A percentile compares a stretch with the other conserved stretches of the same genome.
Evolutionary conservation across 1,139 yeast genomes (phyloP).

Genomic region (Torulaspora globosa): DNA sequence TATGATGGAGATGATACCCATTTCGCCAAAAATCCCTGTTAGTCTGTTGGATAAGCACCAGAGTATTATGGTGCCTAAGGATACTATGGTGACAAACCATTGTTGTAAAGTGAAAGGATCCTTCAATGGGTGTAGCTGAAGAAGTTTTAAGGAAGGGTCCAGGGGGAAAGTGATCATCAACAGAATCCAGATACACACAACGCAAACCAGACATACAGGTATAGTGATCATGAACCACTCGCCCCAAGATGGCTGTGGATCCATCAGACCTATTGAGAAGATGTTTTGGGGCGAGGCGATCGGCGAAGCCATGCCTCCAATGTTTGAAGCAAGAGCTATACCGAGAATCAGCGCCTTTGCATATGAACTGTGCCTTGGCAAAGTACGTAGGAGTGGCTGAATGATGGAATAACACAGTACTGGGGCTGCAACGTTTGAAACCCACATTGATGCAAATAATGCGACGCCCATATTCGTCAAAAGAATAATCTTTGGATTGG

Average conservation of each 20-base stretch:
- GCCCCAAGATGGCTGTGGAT: conserved; percentile 89
- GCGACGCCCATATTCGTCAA: conserved; percentile 83
- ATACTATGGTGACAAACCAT: conserved; percentile 61
- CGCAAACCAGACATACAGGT: conserved; percentile 65
- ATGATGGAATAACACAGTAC: conserved; percentile 85
- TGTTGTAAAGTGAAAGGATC: conserved; percentile 73
- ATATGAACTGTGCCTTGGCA: conserved; percentile 73
- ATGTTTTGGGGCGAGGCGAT: conserved; percentile 95
- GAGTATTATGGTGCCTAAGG: conserved; percentile 64
- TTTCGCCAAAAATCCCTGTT: conserved; percentile 71
- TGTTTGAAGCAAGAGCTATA: conserved; percentile 83
- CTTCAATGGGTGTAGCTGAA: conserved; percentile 55
- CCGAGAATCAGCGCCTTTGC: conserved; percentile 84
- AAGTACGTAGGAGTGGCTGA: conserved; percentile 77
- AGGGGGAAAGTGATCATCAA: conserved; percentile 66
- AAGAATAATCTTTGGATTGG: conserved; percentile 72
- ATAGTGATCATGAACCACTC: conserved; percentile 87
- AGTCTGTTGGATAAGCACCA: conserved; percentile 83
- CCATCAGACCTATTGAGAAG: conserved; percentile 81
- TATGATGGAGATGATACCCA: conserved; percentile 82
- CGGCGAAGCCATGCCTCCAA: conserved; percentile 96
- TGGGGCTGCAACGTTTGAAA: conserved; percentile 94
- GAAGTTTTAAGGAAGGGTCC: conserved; percentile 49
- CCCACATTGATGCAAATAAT: conserved; percentile 88
- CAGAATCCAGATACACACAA: conserved; percentile 67